These are phyloP conservation scores for Yueomyces sp. DNA, from an alignment of 805 yeast species.

Conservation along the genomic window DNA sequence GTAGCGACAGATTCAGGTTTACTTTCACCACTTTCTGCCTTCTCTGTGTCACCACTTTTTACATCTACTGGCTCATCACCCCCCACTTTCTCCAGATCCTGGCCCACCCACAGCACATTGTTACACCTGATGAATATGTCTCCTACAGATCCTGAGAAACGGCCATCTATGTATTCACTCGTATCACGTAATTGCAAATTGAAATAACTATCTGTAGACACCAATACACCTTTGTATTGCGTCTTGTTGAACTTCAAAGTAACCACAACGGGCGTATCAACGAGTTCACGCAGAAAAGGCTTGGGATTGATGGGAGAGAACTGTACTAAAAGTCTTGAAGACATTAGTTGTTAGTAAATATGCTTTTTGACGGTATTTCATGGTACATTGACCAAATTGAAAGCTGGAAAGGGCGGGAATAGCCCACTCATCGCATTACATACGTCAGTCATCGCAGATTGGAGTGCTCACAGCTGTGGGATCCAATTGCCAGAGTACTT, in stretches of 20 bases:
- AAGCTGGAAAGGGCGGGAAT: too few species aligned
- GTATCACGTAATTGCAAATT: slow-evolving; percentile 63
- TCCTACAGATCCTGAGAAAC: slow-evolving; percentile 41
- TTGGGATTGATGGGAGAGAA: slow-evolving; percentile 69
- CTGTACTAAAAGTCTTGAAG: slow-evolving; percentile 7
- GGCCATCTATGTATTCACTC: slow-evolving; percentile 36
- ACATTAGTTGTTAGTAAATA: slow-evolving; percentile 6
- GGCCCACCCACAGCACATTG: slow-evolving; percentile 48
- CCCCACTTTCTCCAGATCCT: slow-evolving; percentile 1
- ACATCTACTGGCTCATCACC: background rate
- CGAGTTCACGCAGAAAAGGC: slow-evolving; percentile 70
- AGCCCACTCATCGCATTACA: too few species aligned
- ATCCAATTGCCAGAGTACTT: too few species aligned
- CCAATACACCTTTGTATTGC: slow-evolving; percentile 68
- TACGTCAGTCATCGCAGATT: too few species aligned
- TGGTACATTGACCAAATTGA: too few species aligned
- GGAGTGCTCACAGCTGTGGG: too few species aligned
- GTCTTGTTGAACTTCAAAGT: slow-evolving; percentile 84
- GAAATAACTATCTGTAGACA: slow-evolving; percentile 86
- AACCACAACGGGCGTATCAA: slow-evolving; percentile 59
- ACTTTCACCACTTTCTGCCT: too few species aligned
- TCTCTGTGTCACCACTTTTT: too few species aligned
- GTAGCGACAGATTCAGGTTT: too few species aligned
- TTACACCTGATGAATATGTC: slow-evolving; percentile 85
- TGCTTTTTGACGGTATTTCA: background rate